Percentiles rank a stretch among this genome's conserved stretches.
These are phyloP conservation scores for Calcarisporium arbuscula DNA, from an alignment of 2,329 filamentous ascomycete genomes.

Conservation along the genomic window DNA sequence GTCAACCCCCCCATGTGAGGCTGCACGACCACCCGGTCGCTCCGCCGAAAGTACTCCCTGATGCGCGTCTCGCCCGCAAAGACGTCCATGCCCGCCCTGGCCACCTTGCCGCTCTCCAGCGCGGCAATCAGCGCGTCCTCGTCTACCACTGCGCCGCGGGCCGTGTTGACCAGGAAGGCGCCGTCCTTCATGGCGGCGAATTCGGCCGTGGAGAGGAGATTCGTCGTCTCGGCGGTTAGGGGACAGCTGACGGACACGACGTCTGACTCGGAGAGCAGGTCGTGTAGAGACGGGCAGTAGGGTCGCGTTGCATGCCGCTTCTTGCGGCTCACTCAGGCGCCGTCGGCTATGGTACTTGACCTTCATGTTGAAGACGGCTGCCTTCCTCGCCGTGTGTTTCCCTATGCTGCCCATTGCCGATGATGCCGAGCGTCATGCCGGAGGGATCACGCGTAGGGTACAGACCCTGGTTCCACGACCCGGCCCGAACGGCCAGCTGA, in stretches of 20 bases:
- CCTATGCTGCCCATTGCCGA: constrained; percentile 44
- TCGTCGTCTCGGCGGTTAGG: constrained; percentile 30
- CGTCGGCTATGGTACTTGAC: constrained; percentile 37
- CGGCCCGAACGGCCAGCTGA: constrained; percentile 28
- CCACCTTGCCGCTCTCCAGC: constrained; percentile 38
- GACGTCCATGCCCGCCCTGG: constrained; percentile 42
- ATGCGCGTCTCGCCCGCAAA: constrained; percentile 37
- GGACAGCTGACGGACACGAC: constrained; percentile 35
- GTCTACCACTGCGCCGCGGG: constrained; percentile 42
- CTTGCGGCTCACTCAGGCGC: constrained; percentile 25
- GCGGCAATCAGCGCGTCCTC: constrained; percentile 40
- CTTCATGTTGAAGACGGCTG: constrained; percentile 34
- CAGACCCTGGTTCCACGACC: constrained; percentile 28
- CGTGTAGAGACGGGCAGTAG: constrained; percentile 29
- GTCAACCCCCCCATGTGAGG: constrained; percentile 39
- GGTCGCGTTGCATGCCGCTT: constrained; percentile 26
- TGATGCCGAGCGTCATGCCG: constrained; percentile 38
- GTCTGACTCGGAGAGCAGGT: constrained; percentile 33
- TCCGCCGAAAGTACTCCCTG: constrained; percentile 31
- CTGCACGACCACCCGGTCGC: constrained; percentile 35
- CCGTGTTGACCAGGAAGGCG: constrained; percentile 42
- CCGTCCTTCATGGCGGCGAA: constrained; percentile 42
- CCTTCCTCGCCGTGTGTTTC: constrained; percentile 33
- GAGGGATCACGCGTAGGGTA: constrained; percentile 34
- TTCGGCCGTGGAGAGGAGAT: constrained; percentile 31